Base-by-base conservation (phyloP, 1,284 basidiomycete species). In the Apiotrichum domesticum region DNA sequence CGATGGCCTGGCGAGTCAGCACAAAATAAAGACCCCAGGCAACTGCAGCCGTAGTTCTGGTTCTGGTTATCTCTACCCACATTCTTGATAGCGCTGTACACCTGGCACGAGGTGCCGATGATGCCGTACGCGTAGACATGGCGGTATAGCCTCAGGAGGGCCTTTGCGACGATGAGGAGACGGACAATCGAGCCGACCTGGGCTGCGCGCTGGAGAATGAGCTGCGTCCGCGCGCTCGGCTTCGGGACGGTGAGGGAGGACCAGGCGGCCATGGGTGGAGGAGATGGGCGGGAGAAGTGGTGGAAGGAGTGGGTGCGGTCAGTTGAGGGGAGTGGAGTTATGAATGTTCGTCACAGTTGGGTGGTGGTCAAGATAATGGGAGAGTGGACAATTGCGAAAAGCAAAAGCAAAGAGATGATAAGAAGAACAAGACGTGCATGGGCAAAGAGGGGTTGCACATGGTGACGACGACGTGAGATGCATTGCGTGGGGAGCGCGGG, bases 51-150 rank as follows among this genome's bases (percentile, higher is more conserved):
- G 11, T 40, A 39, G 15, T 37, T 8, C 42, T 11, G 10, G 41
- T 14, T 11, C 41, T 8, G n/a, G 11, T 11, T 6, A 14, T 14
- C 41, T 11, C 14, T 6, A 42, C 67, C 56, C 42, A 76, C 74
- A 40, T 63, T 65, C 57, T 70, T 59, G 40, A 70, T 41, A 2
- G 51, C 53, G 4, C 48, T 54, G 41, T 68, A 65, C 3, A 71
- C 47, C 54, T 73, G 70, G 14, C 56, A 43, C 8, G 56, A 44
- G 14, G 67, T 67, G 13, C 72, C 70, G 1, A 61, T 11, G 13
- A 88, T 55, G 0, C 90, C 90, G 54, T 87, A 80, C 0, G 88
- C 90, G 21, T 84, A 80, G n/a, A 92, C 65, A 74, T 93, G 88
- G 35, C 88, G 80, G 54, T 63, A 70, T 3, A 56, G 58, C 45